A percentile compares a stretch with the other conserved stretches of the same genome.
These are phyloP conservation scores for Pythium phragmiticola DNA, from an alignment of 352 stramenopile genomes.

Conservation along the genomic window DNA sequence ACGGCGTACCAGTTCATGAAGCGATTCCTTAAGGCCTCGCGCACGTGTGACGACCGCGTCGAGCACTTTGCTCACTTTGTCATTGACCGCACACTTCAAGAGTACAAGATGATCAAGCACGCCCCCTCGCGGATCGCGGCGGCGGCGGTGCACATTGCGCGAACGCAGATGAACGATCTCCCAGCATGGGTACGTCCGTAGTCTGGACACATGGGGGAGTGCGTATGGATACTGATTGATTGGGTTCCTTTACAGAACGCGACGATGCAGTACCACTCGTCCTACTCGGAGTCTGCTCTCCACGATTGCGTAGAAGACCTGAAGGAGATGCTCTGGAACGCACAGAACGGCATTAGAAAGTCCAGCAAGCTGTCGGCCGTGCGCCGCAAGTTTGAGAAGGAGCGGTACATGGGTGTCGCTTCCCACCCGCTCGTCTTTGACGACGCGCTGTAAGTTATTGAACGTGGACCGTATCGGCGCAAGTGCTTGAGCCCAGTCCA, in stretches of 20 bases:
- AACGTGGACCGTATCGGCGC: slow-evolving; percentile 19
- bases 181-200: slow-evolving; percentile 69
- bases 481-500: not conserved
- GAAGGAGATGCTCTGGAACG: slow-evolving; percentile 81
- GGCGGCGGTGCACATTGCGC: slow-evolving; percentile 96
- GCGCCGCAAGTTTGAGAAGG: slow-evolving; percentile 84
- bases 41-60: slow-evolving; percentile 67
- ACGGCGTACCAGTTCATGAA: slow-evolving; percentile 87
- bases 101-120: slow-evolving; percentile 98
- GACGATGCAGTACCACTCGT: slow-evolving; percentile 74
- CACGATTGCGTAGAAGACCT: slow-evolving; percentile 67
- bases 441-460: slow-evolving; percentile 40
- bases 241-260: slow-evolving; percentile 38
- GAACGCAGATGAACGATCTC: slow-evolving; percentile 70
- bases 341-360: slow-evolving; percentile 62
- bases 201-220: not conserved
- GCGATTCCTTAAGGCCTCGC: slow-evolving; percentile 83
- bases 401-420: slow-evolving; percentile 76
- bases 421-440: slow-evolving; percentile 55
- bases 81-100: slow-evolving; percentile 97
- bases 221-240: not conserved
- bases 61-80: slow-evolving; percentile 96
- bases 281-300: slow-evolving; percentile 66
- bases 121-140: slow-evolving; percentile 96
- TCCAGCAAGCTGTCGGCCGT: slow-evolving; percentile 78